Evolutionary conservation across 2,329 filamentous ascomycete species (phyloP).

Genomic region (Leptographium lundbergii): DNA sequence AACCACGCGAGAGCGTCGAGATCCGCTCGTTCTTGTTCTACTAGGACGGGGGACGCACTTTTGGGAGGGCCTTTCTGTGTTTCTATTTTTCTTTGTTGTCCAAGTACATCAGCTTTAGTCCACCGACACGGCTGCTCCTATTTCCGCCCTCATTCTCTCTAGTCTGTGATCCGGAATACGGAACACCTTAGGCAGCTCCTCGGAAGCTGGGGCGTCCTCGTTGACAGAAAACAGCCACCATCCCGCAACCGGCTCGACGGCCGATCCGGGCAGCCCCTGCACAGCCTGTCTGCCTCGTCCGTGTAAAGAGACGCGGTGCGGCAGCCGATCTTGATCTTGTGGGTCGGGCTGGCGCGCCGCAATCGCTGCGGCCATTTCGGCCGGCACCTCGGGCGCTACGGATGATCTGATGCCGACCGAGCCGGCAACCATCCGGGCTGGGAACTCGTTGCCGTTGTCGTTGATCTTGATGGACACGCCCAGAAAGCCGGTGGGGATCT

Average conservation of each 20-base stretch:
- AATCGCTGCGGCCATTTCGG: too few relatives aligned
- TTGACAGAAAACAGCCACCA: not conserved
- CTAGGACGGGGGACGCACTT: not conserved
- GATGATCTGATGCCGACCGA: slow-evolving; percentile 1
- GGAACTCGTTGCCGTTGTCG: not conserved
- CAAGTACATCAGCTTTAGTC: not conserved
- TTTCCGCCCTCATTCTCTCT: too few relatives aligned
- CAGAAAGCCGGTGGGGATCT: not conserved
- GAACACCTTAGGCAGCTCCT: too few relatives aligned
- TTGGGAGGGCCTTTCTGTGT: not conserved
- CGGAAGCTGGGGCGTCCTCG: too few relatives aligned
- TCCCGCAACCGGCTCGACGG: not conserved
- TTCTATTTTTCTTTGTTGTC: not conserved
- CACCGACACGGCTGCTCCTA: too few relatives aligned
- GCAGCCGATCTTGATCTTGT: not conserved
- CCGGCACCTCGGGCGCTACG: not conserved
- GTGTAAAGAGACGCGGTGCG: too few relatives aligned
- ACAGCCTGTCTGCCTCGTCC: not conserved
- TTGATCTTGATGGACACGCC: slow-evolving; percentile 1
- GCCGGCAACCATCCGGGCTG: slow-evolving; percentile 4
- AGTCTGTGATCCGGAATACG: too few relatives aligned
- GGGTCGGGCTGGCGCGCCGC: too few relatives aligned
- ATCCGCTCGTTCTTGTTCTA: slow-evolving; percentile 40
- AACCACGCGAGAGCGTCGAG: slow-evolving; percentile 42
- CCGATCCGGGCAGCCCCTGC: not conserved